Evolutionary conservation across 2,329 filamentous ascomycete genomes (phyloP), one percentile per base, ranked within the genome.

Genomic region (Didymella pinodella): DNA sequence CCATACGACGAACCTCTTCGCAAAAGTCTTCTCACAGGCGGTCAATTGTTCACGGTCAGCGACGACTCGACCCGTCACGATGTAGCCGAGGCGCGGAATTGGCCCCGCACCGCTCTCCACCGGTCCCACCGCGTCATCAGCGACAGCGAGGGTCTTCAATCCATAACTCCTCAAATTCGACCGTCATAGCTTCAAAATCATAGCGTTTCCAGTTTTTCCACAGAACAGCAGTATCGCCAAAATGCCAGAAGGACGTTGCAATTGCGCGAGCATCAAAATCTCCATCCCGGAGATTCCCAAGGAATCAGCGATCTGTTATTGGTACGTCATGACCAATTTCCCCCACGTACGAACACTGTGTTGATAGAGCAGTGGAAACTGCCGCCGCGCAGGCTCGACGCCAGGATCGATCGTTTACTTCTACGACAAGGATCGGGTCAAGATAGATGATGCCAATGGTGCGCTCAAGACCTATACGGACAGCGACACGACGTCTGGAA

Each of bases 171-270:
- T 18, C 20, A 7, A 29, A 7, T 7, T 12, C 14, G 16, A 11
- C 6, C 14, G 8, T 11, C 28, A 29, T 18, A 32, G n/a, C 28
- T 18, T 34, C 29, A 5, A 4, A 7, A 3, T 18, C 14, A 10
- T 12, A 11, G 4, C 4, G 12, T 32, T 16, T 4, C 11, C 12
- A 14, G 31, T 4, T 14, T 1, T 20, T 8, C 4, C 36, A 16
- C 18, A 1, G 11, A 4, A 11, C 16, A 34, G 40, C 26, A 18
- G 8, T 16, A 2, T 14, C 7, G 14, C 20, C 45, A 61, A 20
- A 0, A 73, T 73, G 70, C 46, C 60, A 7, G 61, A 71, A 58
- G 73, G 72, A 55, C 69, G 64, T 49, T 75, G 70, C 61, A 75
- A 75, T 48, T 75, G 71, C 62, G 63, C 54, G 18, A 60, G 61